These are phyloP conservation scores for Lepidium aucheri DNA, from an alignment of 345 rosid species.

Conservation along the genomic window DNA sequence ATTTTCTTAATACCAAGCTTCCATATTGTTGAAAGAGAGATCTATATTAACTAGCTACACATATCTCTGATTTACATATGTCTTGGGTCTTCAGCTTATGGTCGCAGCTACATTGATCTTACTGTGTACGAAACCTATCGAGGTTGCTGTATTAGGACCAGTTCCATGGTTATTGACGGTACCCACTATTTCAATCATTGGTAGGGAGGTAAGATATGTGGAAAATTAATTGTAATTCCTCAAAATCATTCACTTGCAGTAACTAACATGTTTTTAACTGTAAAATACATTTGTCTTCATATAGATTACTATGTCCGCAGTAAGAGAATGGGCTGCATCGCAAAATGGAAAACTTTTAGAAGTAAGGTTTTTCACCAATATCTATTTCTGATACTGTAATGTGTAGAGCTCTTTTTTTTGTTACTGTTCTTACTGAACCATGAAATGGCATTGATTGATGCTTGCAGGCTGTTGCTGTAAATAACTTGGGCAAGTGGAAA, in stretches of 20 bases:
- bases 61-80: slow-evolving; percentile 6
- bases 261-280: neutral
- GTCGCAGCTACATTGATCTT: slow-evolving; percentile 91
- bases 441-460: slow-evolving; percentile 1
- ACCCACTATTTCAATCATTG: slow-evolving; percentile 85
- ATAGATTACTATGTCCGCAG: slow-evolving; percentile 98
- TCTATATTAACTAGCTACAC: neutral
- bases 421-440: neutral
- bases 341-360: slow-evolving; percentile 74
- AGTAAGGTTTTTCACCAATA: slow-evolving; percentile 33
- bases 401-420: neutral
- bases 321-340: slow-evolving; percentile 99
- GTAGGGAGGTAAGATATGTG: slow-evolving; percentile 69
- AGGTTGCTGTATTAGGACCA: slow-evolving; percentile 46
- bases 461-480: slow-evolving; percentile 90
- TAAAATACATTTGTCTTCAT: neutral
- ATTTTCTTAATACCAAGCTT: neutral
- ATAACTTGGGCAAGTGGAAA: slow-evolving; percentile 97
- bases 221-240: neutral
- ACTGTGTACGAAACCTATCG: slow-evolving; percentile 73
- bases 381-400: neutral
- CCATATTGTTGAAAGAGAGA: neutral
- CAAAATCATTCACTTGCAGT: neutral
- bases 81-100: slow-evolving; percentile 61
- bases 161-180: slow-evolving; percentile 78